A percentile compares a stretch with the other conserved stretches of the same genome.
Conservation (phyloP, 495 filamentous ascomycete genomes). For the Collariella sp. region DNA sequence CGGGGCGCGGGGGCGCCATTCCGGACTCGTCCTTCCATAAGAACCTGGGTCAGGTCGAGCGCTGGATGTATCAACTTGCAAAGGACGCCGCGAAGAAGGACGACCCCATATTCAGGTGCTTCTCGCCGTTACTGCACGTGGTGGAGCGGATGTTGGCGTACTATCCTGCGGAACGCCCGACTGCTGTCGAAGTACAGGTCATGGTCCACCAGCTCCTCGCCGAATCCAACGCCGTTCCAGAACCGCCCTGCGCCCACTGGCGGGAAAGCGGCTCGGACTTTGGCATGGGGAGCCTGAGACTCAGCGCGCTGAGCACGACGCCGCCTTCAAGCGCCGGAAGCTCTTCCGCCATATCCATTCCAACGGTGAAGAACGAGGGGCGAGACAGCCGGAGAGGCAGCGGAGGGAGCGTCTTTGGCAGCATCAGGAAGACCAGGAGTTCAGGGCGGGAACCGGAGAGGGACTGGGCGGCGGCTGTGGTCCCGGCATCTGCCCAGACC, state of each 20-base stretch:
- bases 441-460: not conserved
- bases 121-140: conserved; percentile 39
- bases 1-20: conserved; percentile 58
- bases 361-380: conserved; percentile 14
- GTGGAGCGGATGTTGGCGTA: conserved; percentile 38
- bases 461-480: not conserved
- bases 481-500: too few species aligned
- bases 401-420: not conserved
- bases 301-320: not conserved
- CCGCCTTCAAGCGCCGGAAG: not conserved
- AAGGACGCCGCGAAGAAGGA: conserved; percentile 60
- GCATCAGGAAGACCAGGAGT: not conserved
- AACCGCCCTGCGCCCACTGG: conserved; percentile 40
- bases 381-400: conserved; percentile 14
- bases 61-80: conserved; percentile 64
- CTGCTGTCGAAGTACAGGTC: conserved; percentile 38
- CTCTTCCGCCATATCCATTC: not conserved
- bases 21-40: conserved; percentile 77
- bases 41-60: conserved; percentile 65
- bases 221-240: conserved; percentile 34
- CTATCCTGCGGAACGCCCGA: conserved; percentile 39
- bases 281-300: not conserved
- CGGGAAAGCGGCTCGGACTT: conserved; percentile 16
- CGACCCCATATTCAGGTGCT: conserved; percentile 43
- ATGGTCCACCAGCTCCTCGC: conserved; percentile 38